Base-by-base conservation (phyloP, 2,329 filamentous ascomycete species). In the Arthrobotrys megalospora region DNA sequence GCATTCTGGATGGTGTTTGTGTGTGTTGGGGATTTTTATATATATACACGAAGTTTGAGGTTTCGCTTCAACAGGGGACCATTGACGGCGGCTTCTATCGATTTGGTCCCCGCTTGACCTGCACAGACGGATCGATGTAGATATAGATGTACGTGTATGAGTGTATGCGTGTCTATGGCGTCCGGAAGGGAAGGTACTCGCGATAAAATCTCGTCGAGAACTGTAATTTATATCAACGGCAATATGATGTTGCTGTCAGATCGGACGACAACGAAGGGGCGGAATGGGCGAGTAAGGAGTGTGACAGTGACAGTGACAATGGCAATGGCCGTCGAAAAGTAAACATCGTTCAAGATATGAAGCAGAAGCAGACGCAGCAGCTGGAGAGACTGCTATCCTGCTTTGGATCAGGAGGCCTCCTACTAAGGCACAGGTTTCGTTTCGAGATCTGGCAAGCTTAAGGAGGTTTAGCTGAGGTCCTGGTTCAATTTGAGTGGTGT, bases 331-430 rank as follows among this genome's bases (percentile, higher is more conserved):
- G 7, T 60, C 36, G 36, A 60, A 28, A n/a, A 43, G 48, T 28
- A 60, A 60, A n/a, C 55, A 60, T 60, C 53, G 53, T 60, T 36
- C 41, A 45, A 14, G 41, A 45, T 32, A n/a, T 16, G 12, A 48
- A n/a, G 55, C 6, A 28, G 36, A 24, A 43, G 52, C 14, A 7
- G 3, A 28, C 38, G 36, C 19, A 38, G 52, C 52, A 58, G 34
- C 34, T 28, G 21, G 16, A 43, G 36, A 60, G 55, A 43, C 55
- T 43, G 55, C 52, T 65, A 19, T 60, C 50, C 60, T 52, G 55
- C 55, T 48, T 52, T 50, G 10, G 48, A 6, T 66, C 69, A 66
- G 69, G 69, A 73, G 69, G 62, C 34, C 50, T 71, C 64, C 53
- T 48, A 71, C 55, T 32, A 34, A 38, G 38, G 50, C 48, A 58